A percentile compares a stretch with the other conserved stretches of the same genome.
phyloP scores from a whole-genome alignment of 805 yeast species.

The Suhomyces faveliae region DNA sequence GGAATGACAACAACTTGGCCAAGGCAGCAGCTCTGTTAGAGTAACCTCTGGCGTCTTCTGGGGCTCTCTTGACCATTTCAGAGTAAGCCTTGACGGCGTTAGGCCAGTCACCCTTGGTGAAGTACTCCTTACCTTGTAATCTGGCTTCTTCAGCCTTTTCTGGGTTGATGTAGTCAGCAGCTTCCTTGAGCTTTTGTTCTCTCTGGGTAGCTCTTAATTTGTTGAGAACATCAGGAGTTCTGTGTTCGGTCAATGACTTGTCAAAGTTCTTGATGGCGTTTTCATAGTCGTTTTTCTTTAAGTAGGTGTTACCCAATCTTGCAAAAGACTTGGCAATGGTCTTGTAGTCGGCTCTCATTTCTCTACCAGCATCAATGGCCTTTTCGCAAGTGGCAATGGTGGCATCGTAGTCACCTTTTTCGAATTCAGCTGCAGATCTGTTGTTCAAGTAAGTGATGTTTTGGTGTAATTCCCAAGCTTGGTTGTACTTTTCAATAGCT shows the following conservation, averaged over 20 bases:
- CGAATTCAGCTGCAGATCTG: slow-evolving; percentile 97
- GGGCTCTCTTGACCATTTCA: slow-evolving; percentile 97
- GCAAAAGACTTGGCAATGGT: slow-evolving; percentile 89
- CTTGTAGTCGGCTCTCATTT: slow-evolving; percentile 87
- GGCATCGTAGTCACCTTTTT: slow-evolving; percentile 86
- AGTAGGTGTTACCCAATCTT: slow-evolving; percentile 80
- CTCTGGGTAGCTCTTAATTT: slow-evolving; percentile 88
- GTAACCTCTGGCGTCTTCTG: slow-evolving; percentile 93
- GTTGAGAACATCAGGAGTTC: slow-evolving; percentile 88
- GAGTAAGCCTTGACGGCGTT: slow-evolving; percentile 90
- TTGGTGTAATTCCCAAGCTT: slow-evolving; percentile 77
- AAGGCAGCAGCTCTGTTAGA: slow-evolving; percentile 98
- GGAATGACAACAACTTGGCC: slow-evolving; percentile 93
- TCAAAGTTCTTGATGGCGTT: slow-evolving; percentile 78
- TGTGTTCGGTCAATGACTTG: slow-evolving; percentile 92
- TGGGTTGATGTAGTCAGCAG: slow-evolving; percentile 78
- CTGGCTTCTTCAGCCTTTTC: slow-evolving; percentile 95
- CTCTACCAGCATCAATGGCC: slow-evolving; percentile 91
- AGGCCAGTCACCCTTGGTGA: slow-evolving; percentile 95
- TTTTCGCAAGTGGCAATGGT: slow-evolving; percentile 77
- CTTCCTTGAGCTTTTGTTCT: slow-evolving; percentile 75
- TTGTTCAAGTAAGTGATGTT: slow-evolving; percentile 94
- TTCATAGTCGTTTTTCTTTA: slow-evolving; percentile 69
- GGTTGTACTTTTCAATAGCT: slow-evolving; percentile 81
- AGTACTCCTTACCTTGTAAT: slow-evolving; percentile 83